phyloP scores from a whole-genome alignment of 2,329 filamentous ascomycete genomes.

The Botryotinia globosa region DNA sequence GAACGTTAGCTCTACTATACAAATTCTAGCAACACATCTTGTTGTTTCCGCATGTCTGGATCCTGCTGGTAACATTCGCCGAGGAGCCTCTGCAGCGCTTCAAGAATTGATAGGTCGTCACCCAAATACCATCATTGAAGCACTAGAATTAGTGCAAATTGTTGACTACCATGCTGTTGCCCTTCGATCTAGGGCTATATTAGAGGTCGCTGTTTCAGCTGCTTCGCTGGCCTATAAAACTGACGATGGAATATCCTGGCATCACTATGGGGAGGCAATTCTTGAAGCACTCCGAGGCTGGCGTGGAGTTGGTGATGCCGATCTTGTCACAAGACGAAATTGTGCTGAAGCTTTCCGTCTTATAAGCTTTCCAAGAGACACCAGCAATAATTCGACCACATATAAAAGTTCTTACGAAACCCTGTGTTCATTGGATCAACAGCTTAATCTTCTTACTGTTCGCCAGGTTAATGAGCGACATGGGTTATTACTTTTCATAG shows the following conservation, averaged over 20 bases:
- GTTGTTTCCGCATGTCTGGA: constrained; percentile 81
- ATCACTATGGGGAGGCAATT: constrained; percentile 51
- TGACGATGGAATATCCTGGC: constrained; percentile 52
- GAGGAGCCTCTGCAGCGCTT: constrained; percentile 87
- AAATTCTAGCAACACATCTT: constrained; percentile 77
- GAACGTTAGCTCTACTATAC: constrained; percentile 50
- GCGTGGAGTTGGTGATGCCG: constrained; percentile 82
- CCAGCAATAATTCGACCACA: background rate
- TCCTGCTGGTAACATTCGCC: constrained; percentile 86
- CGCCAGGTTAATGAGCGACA: constrained; percentile 69
- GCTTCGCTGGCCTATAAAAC: constrained; percentile 54
- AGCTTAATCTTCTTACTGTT: constrained; percentile 18
- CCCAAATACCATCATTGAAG: constrained; percentile 76
- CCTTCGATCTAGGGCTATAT: constrained; percentile 76
- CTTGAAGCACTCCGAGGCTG: constrained; percentile 72
- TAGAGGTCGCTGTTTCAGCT: constrained; percentile 69
- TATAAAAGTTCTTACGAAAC: background rate
- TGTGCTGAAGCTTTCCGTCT: constrained; percentile 62
- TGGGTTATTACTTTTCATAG: constrained; percentile 61
- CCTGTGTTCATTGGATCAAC: constrained; percentile 20
- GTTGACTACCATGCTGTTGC: constrained; percentile 95
- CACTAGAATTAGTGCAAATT: constrained; percentile 68
- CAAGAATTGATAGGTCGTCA: constrained; percentile 94
- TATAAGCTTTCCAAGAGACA: background rate
- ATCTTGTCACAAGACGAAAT: constrained; percentile 68